Percentiles rank a stretch among this genome's conserved stretches.
Conservation (phyloP, 2,329 filamentous ascomycete species). For the Aspergillus viridinutans region DNA sequence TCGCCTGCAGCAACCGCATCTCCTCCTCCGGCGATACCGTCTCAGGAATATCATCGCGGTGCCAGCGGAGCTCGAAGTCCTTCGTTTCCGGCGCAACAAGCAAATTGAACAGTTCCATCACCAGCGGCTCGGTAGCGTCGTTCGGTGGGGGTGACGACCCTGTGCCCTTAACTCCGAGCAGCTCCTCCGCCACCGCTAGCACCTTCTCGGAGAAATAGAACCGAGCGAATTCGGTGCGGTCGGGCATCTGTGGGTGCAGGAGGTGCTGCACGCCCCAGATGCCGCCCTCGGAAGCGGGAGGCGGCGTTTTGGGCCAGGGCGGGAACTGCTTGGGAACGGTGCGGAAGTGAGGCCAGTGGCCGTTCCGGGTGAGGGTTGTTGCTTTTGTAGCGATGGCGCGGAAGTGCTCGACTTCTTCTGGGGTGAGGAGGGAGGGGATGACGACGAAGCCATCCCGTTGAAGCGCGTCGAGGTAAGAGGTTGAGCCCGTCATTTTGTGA, state of each 20-base stretch:
- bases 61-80: constrained; percentile 76
- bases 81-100: constrained; percentile 65
- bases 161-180: constrained; percentile 49
- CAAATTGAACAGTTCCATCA: constrained; percentile 87
- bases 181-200: constrained; percentile 58
- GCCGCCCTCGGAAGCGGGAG: constrained; percentile 49
- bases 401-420: constrained; percentile 54
- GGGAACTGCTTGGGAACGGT: constrained; percentile 89
- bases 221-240: constrained; percentile 57
- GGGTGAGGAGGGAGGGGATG: constrained; percentile 61
- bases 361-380: constrained; percentile 61
- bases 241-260: constrained; percentile 66
- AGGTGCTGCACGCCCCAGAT: constrained; percentile 92
- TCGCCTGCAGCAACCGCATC: constrained; percentile 52
- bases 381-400: constrained; percentile 56
- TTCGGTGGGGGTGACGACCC: constrained; percentile 14
- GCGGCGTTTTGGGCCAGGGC: constrained; percentile 64
- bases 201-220: constrained; percentile 69
- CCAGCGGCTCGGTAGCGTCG: constrained; percentile 56
- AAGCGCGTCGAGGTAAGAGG: constrained; percentile 51
- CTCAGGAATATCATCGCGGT: constrained; percentile 76
- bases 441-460: constrained; percentile 71
- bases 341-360: constrained; percentile 75
- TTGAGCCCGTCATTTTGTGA: constrained; percentile 17
- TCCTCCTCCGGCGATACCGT: constrained; percentile 65